Percentiles rank a stretch among this genome's conserved stretches.
These are phyloP conservation scores for Sporothrix schenckii DNA, from an alignment of 2,329 filamentous ascomycete species.

Conservation along the genomic window DNA sequence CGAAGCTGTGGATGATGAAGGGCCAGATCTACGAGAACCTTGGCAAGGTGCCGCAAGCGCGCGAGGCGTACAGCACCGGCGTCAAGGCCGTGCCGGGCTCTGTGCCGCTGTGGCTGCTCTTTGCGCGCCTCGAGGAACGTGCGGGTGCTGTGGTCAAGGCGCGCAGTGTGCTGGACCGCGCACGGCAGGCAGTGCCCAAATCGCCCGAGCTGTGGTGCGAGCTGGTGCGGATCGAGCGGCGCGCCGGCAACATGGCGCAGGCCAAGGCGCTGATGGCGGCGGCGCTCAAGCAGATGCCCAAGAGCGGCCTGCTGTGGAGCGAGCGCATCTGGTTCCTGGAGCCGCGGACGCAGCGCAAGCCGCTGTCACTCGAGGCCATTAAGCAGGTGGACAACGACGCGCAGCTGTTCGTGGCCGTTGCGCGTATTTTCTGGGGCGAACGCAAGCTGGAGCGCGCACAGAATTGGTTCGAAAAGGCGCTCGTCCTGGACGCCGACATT, in stretches of 20 bases:
- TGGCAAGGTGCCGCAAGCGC: constrained; percentile 77
- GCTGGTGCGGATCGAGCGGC: constrained; percentile 87
- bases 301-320: constrained; percentile 83
- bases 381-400: constrained; percentile 96
- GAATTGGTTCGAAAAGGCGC: constrained; percentile 96
- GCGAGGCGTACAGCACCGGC: constrained; percentile 86
- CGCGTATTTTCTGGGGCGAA: constrained; percentile 95
- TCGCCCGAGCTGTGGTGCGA: constrained; percentile 86
- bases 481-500: constrained; percentile 80
- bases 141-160: constrained; percentile 85
- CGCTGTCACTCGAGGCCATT: constrained; percentile 88
- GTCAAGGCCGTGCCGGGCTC: constrained; percentile 84
- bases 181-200: constrained; percentile 83
- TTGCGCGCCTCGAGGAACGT: constrained; percentile 83
- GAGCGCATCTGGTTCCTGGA: constrained; percentile 97
- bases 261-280: constrained; percentile 92
- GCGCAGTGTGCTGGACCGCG: constrained; percentile 88
- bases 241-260: constrained; percentile 78
- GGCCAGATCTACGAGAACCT: constrained; percentile 93
- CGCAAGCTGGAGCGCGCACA: constrained; percentile 89
- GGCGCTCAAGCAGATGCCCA: constrained; percentile 87
- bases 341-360: constrained; percentile 86
- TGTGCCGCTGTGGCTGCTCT: constrained; percentile 86
- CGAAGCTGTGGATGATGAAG: constrained; percentile 98
- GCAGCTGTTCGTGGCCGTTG: constrained; percentile 84